A percentile compares a stretch with the other conserved stretches of the same genome.
These are phyloP conservation scores for Microcyclospora tardicrescens DNA, from an alignment of 2,329 filamentous ascomycete genomes.

Conservation along the genomic window DNA sequence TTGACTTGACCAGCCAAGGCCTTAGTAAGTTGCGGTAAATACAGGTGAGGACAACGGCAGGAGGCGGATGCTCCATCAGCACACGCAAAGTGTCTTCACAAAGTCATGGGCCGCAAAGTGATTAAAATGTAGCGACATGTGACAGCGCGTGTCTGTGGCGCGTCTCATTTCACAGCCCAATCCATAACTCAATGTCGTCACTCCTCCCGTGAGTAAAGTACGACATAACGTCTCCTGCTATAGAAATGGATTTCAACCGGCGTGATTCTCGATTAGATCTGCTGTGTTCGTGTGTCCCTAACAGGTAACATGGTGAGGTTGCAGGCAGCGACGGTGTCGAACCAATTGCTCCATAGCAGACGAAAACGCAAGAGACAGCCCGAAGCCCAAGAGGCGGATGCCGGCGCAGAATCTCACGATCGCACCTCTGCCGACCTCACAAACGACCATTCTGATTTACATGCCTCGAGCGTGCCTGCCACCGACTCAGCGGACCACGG, in stretches of 20 bases:
- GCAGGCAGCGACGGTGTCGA: slow-evolving; percentile 37
- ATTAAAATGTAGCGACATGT: slow-evolving; percentile 5
- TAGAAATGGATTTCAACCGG: too few relatives aligned
- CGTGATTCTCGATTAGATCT: too few relatives aligned
- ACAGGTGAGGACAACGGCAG: too few relatives aligned
- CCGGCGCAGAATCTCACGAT: background rate
- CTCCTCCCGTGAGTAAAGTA: too few relatives aligned
- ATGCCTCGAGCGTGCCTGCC: too few relatives aligned
- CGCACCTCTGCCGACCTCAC: background rate
- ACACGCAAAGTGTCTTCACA: too few relatives aligned
- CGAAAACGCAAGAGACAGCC: slow-evolving; percentile 30
- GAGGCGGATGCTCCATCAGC: too few relatives aligned
- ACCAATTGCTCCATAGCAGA: slow-evolving; percentile 27
- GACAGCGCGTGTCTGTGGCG: slow-evolving; percentile 3
- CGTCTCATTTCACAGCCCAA: background rate
- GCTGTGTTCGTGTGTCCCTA: background rate
- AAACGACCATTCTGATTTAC: background rate
- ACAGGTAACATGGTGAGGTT: slow-evolving; percentile 29
- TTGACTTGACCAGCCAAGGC: too few relatives aligned
- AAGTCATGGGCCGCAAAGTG: background rate
- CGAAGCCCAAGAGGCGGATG: slow-evolving; percentile 1
- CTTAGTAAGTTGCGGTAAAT: too few relatives aligned
- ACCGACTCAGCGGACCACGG: slow-evolving; percentile 9
- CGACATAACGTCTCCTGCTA: too few relatives aligned
- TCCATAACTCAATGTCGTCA: slow-evolving; percentile 3